Evolutionary conservation across 176 grass and related monocot species (phyloP).

Genomic region (Aegilops bicornis): DNA sequence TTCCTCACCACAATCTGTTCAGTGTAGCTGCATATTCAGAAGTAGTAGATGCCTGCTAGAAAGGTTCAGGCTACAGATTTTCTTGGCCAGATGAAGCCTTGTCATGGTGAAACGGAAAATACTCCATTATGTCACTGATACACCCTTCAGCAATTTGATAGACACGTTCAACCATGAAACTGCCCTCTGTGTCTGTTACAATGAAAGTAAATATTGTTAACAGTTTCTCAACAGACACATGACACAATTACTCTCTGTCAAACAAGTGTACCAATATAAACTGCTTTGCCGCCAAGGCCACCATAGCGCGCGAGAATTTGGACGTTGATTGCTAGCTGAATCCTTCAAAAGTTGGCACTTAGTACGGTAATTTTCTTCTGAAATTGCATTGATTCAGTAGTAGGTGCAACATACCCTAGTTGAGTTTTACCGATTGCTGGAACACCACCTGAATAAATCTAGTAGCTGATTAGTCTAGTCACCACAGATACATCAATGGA

Average conservation of each 20-base stretch:
- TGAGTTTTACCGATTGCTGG: no score
- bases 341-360: no score
- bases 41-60: conserved; percentile 87
- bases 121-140: conserved; percentile 62
- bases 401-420: no score
- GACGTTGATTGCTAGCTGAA: no score
- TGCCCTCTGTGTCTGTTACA: conserved; percentile 76
- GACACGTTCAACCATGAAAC: conserved; percentile 92
- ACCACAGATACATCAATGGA: conserved; percentile 27
- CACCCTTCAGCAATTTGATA: conserved; percentile 95
- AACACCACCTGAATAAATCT: not conserved
- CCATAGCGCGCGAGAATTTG: conserved; percentile 78
- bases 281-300: conserved; percentile 83
- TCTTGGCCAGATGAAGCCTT: conserved; percentile 44
- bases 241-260: conserved; percentile 12
- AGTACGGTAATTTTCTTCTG: no score
- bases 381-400: no score
- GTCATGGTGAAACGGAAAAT: conserved; percentile 40
- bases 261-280: conserved; percentile 71
- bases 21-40: conserved; percentile 90
- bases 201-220: conserved; percentile 9
- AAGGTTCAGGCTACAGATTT: conserved; percentile 62
- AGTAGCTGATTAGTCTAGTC: conserved; percentile 24
- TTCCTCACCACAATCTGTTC: conserved; percentile 93
- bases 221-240: not conserved